Evolutionary conservation across 768 basidiomycete genomes (phyloP).

Genomic region (Leccinum uliginosum): DNA sequence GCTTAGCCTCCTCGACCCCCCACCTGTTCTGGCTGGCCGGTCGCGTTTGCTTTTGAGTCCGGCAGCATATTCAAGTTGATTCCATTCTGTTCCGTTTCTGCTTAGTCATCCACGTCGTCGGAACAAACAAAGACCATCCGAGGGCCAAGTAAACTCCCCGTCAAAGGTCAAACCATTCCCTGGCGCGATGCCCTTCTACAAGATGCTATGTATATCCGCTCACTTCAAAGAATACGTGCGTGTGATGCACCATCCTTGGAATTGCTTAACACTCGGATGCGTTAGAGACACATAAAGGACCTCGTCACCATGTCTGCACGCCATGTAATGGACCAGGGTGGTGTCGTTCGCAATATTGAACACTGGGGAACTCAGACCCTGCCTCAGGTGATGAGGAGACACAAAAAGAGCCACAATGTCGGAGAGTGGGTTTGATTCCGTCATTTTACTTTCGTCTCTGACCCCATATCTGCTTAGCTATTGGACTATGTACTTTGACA

Average conservation of each 20-base stretch:
- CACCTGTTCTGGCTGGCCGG: not conserved
- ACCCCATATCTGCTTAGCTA: slow-evolving; percentile 47
- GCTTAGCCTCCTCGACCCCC: not conserved
- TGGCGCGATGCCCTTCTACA: slow-evolving; percentile 75
- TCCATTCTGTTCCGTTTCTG: not conserved
- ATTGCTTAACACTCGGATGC: not conserved
- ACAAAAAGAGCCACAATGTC: slow-evolving; percentile 48
- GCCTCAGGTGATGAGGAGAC: slow-evolving; percentile 69
- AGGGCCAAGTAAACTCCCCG: not conserved
- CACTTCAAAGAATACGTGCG: slow-evolving; percentile 73
- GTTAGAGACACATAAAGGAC: slow-evolving; percentile 66
- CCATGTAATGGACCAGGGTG: slow-evolving; percentile 70
- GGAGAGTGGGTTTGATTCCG: slow-evolving; percentile 68
- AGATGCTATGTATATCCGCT: slow-evolving; percentile 78
- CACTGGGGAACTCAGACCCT: slow-evolving; percentile 71
- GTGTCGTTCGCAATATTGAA: slow-evolving; percentile 76
- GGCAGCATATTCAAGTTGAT: not conserved
- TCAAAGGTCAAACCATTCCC: not conserved
- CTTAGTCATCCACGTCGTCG: slow-evolving; percentile 14
- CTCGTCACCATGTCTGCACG: slow-evolving; percentile 68
- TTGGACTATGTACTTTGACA: slow-evolving; percentile 90
- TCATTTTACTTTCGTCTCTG: not conserved
- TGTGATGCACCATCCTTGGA: slow-evolving; percentile 5
- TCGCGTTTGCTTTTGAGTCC: not conserved
- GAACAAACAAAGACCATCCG: not conserved